Evolutionary conservation across 2,329 filamentous ascomycete species (phyloP), one percentile per base, ranked within the genome.

Genomic region (Cercospora citrullina): DNA sequence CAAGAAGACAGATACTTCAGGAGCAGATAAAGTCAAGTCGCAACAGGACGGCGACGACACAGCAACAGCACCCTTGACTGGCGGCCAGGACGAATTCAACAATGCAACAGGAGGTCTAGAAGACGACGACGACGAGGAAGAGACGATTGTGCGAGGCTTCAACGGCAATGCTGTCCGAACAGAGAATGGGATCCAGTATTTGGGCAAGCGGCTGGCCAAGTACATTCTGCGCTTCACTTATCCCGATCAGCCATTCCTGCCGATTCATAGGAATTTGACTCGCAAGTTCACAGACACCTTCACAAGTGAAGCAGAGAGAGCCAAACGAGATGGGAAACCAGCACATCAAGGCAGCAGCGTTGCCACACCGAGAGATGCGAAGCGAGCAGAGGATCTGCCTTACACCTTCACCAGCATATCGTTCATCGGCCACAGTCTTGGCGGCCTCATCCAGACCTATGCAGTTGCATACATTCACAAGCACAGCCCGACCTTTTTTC

Each of bases 401-500:
- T 98, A 96, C 79, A 90, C 89, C 72, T 93, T 96, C 75, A 95
- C 93, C 10, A 96, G 93, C 78, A 97, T 98, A 78, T 97, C 94
- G 76, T 97, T 98, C 77, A 87, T 98, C 66, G 93, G 90, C 0
- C 94, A 98, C 80, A 97, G 94, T 0, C 86, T 98, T 0, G 94
- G 94, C 30, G 94, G 94, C 0, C 83, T 96, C 18, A 87, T 97
- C 16, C 94, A 98, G 79, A 96, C 91, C 0, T 98, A 98, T 77
- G 94, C 94, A 2, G 90, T 98, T 67, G 94, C 94, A 8, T 98
- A 98, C 78, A 96, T 98, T 57, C 91, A 97, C 75, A 97, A 97
- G 77, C 93, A 98, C 78, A 96, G 93, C 0, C 94, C 94, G 1
- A 83, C 90, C 9, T 98, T 98, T 78, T 98, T 98, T 75, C 86